A percentile compares a stretch with the other conserved stretches of the same genome.
Conservation (phyloP, 345 rosid species). For the Sisymbrium irio region DNA sequence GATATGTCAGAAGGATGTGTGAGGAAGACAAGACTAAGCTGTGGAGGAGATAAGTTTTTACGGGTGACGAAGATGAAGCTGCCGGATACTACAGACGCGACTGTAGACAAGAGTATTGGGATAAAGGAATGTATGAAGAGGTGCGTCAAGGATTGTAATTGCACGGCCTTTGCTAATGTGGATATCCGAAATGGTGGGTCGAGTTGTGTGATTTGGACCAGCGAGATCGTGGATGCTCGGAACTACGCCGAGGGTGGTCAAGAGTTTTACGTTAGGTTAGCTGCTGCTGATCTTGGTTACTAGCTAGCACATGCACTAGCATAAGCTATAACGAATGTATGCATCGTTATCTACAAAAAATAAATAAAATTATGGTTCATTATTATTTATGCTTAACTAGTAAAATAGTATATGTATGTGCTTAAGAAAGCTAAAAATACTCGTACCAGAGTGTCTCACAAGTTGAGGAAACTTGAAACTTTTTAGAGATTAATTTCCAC, state of each 20-base stretch:
- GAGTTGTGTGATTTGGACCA: slow-evolving; percentile 48
- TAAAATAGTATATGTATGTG: too few species aligned
- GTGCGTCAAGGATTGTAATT: slow-evolving; percentile 41
- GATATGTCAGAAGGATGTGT: slow-evolving; percentile 57
- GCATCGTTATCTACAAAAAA: background rate
- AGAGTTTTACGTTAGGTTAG: slow-evolving; percentile 61
- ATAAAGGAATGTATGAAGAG: slow-evolving; percentile 26
- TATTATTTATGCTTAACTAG: background rate
- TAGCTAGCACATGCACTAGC: background rate
- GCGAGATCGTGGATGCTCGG: slow-evolving; percentile 35
- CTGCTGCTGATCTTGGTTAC: slow-evolving; percentile 48
- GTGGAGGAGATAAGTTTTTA: slow-evolving; percentile 46
- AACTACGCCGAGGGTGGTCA: slow-evolving; percentile 43
- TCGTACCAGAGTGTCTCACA: too few species aligned
- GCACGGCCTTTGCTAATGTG: slow-evolving; percentile 38
- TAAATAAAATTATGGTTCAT: background rate
- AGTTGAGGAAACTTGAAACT: too few species aligned
- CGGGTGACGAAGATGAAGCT: slow-evolving; percentile 49
- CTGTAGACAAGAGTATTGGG: slow-evolving; percentile 33
- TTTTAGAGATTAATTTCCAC: too few species aligned
- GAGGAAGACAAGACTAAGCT: slow-evolving; percentile 43
- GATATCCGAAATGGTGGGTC: slow-evolving; percentile 34
- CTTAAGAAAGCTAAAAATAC: too few species aligned
- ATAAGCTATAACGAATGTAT: background rate
- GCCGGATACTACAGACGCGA: slow-evolving; percentile 45